A percentile compares a stretch with the other conserved stretches of the same genome.
Conservation (phyloP, 257 asterid genomes). For the Primulina huaijiensis region DNA sequence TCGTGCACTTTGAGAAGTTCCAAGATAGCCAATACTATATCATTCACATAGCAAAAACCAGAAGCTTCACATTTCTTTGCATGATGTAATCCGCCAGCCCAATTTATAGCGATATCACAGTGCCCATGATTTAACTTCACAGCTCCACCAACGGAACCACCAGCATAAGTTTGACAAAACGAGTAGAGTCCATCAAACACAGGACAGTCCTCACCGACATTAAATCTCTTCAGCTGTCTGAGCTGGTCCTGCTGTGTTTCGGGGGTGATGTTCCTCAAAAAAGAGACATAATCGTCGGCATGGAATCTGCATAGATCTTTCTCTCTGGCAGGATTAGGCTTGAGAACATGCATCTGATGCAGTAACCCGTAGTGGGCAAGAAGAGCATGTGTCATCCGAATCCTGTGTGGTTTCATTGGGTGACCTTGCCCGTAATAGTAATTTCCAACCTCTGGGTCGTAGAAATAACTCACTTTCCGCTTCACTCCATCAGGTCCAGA, state of each 20-base stretch:
- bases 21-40: conserved; percentile 57
- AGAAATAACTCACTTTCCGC: conserved; percentile 59
- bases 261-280: conserved; percentile 55
- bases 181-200: conserved; percentile 61
- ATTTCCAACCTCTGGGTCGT: conserved; percentile 62
- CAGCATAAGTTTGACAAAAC: conserved; percentile 60
- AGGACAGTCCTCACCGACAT: conserved; percentile 64
- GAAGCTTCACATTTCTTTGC: conserved; percentile 69
- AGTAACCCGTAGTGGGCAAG: conserved; percentile 60
- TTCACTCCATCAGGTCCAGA: conserved; percentile 63
- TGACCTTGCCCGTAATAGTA: conserved; percentile 66
- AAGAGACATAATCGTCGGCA: conserved; percentile 54
- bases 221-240: conserved; percentile 58
- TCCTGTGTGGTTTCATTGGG: conserved; percentile 67
- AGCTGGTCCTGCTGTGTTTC: conserved; percentile 65
- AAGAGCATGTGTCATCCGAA: conserved; percentile 63
- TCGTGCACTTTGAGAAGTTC: conserved; percentile 58
- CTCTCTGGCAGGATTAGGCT: conserved; percentile 65
- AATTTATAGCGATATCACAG: conserved; percentile 59
- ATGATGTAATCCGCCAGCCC: conserved; percentile 70
- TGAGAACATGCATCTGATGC: conserved; percentile 60
- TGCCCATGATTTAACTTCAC: conserved; percentile 59
- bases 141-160: conserved; percentile 65
- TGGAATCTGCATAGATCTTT: conserved; percentile 60
- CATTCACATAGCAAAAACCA: conserved; percentile 61